Evolutionary conservation across 768 basidiomycete species (phyloP).

Genomic region (Xerocomus brunneocitrinus): DNA sequence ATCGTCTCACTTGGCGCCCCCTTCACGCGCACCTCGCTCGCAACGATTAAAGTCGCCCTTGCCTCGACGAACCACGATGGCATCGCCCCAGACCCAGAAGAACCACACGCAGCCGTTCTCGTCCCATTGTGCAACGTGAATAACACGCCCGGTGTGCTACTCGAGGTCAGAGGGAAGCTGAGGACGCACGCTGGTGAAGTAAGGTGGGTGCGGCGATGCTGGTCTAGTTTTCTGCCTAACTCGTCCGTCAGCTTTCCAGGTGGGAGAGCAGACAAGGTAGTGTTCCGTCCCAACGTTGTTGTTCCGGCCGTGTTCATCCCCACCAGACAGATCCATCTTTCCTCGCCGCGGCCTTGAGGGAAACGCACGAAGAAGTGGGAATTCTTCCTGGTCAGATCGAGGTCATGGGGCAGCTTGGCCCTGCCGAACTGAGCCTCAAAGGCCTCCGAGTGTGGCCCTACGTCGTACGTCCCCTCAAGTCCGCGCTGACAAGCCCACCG

Average conservation of each 20-base stretch:
- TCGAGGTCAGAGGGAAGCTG: slow-evolving; percentile 64
- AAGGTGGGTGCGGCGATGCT: slow-evolving; percentile 43
- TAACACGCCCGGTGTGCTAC: slow-evolving; percentile 58
- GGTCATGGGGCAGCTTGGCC: slow-evolving; percentile 60
- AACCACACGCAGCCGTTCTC: slow-evolving; percentile 62
- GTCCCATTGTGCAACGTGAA: slow-evolving; percentile 76
- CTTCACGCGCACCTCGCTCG: slow-evolving; percentile 34
- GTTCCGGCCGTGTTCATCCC: slow-evolving; percentile 1
- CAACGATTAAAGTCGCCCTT: slow-evolving; percentile 29
- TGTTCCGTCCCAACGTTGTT: slow-evolving; percentile 8
- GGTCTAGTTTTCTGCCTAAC: not conserved
- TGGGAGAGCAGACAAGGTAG: slow-evolving; percentile 61
- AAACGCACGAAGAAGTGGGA: slow-evolving; percentile 72
- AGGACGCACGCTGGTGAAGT: slow-evolving; percentile 79
- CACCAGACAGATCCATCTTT: slow-evolving; percentile 50
- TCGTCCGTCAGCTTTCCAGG: slow-evolving; percentile 60
- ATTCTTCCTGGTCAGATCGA: slow-evolving; percentile 57
- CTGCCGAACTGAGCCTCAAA: slow-evolving; percentile 52
- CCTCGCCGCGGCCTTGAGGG: slow-evolving; percentile 57
- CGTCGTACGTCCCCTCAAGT: slow-evolving; percentile 49
- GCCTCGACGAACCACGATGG: slow-evolving; percentile 10
- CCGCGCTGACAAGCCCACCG: not conserved
- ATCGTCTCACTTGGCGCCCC: slow-evolving; percentile 33
- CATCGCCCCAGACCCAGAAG: slow-evolving; percentile 19
- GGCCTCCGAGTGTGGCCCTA: slow-evolving; percentile 72